Base-by-base conservation (phyloP, 768 basidiomycete species). In the Hortiboletus campestris region DNA sequence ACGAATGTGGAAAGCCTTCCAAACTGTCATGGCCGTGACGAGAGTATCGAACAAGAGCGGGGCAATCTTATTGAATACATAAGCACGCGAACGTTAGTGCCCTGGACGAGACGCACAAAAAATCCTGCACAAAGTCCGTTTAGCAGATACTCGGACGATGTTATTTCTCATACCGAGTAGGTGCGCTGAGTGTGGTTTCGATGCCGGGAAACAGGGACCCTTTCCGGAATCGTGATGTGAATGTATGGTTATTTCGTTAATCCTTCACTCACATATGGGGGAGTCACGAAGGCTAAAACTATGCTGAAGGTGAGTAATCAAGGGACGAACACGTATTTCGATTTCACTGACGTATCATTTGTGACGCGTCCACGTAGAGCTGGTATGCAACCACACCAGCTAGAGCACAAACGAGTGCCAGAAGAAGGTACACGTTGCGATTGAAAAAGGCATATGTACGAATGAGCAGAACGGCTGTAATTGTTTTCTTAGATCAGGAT, bases 401-500 rank as follows among this genome's bases (percentile, higher is more conserved):
- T 12, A 91, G 75, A 13, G 86, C 84, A 54, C 78, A 79, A 53
- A 89, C 69, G 58, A 91, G 81, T 56, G 80, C 80, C 60, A 77
- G 75, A 40, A 91, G 78, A 49, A 91, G 72, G 66, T 84, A 86
- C 51, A 77, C 67, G 63, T 90, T 91, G 59, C 87, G 82, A 63
- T 89, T 89, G 78, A 91, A 91, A 73, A 91, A 91, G 4, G 89
- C 89, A 63, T 90, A 91, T 41, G 89, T 91, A 58, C 89, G 84
- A 56, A 91, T 91, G 60, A 91, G 80, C 47, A 91, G 80, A 50
- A 91, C 87, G 58, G 84, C 86, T 89, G 61, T 19, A 50, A 4
- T 53, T 7, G 53, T 62, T 40, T 51, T 32, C 31, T 36, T 57
- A 32, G 44, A 55, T 65, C 28, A 62, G 50, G 13, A 42, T 19